Evolutionary conservation across 2,329 filamentous ascomycete genomes (phyloP), one percentile per base, ranked within the genome.

Genomic region (Sarocladiaceae sp.): DNA sequence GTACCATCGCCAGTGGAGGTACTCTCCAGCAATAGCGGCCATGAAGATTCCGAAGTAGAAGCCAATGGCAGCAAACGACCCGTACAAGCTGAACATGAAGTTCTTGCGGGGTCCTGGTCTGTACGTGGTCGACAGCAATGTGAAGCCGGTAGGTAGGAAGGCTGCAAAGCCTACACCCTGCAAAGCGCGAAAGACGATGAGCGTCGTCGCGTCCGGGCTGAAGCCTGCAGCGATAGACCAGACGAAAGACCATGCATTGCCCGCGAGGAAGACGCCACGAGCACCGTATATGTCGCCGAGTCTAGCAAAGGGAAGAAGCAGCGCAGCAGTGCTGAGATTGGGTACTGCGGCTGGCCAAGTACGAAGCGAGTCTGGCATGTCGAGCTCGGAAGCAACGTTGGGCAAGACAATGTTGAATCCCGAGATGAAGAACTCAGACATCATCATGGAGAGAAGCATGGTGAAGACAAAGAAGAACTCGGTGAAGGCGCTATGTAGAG

Each of bases 151-250:
- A 0, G 85, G 84, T 10, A 89, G 61, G 48, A 85, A 87, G 0
- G 85, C 83, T 1, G 85, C 83, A 2, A 83, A 74, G 1, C 84
- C 86, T 9, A 91, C 63, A 0, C 86, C 86, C 60, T 88, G 84
- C 33, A 89, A 64, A 7, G 85, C 85, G 43, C 86, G 81, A 56
- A 81, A 85, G 45, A 84, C 68, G 51, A 88, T 83, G 49, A 90
- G 69, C 80, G 88, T 85, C 42, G 78, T 60, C 48, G 81, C 74
- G 61, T 77, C 82, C 44, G 68, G 66, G 47, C 80, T 82, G 63
- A 90, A 87, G 10, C 85, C 86, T 13, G 75, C 76, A 44, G 88
- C 65, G 44, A 90, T 62, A 9, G 78, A 81, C 78, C 85, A 90
- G 29, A 82, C 50, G 6, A 78, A 60, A 42, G 88, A 74, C 86